These are phyloP conservation scores for Durio zibethinus DNA, from an alignment of 345 rosid genomes.

Conservation along the genomic window DNA sequence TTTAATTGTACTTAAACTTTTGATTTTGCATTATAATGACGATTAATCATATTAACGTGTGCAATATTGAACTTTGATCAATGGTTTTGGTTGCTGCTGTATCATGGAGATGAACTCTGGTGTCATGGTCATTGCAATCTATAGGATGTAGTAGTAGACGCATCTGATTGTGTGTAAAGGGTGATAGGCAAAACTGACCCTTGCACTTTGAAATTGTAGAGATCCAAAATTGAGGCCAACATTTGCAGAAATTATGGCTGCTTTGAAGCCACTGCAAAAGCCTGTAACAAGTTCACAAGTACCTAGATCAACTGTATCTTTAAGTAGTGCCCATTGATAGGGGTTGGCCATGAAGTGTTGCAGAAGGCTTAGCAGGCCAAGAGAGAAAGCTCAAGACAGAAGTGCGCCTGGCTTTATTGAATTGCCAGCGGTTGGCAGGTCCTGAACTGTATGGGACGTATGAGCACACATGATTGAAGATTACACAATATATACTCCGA, in stretches of 20 bases:
- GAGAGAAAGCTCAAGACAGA: slow-evolving; percentile 1
- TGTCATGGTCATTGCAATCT: not conserved
- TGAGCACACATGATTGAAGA: slow-evolving; percentile 8
- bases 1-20: not conserved
- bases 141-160: slow-evolving; percentile 8
- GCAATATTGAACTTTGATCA: not conserved
- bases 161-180: not conserved
- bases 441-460: not conserved
- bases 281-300: slow-evolving; percentile 45
- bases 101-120: not conserved
- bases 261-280: slow-evolving; percentile 80
- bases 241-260: slow-evolving; percentile 83
- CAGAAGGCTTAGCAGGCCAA: not conserved
- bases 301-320: slow-evolving; percentile 36
- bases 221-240: slow-evolving; percentile 87
- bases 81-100: not conserved
- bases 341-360: slow-evolving; percentile 10
- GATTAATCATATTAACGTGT: not conserved
- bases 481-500: slow-evolving; percentile 6
- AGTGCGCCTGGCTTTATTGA: not conserved
- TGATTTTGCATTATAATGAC: not conserved
- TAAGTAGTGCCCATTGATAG: slow-evolving; percentile 21
- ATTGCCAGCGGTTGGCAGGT: slow-evolving; percentile 2
- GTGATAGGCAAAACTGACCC: slow-evolving; percentile 16
- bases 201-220: slow-evolving; percentile 30